A percentile compares a stretch with the other conserved stretches of the same genome.
These are phyloP conservation scores for Laetiporus sulphureus DNA, from an alignment of 1,284 basidiomycete genomes.

Conservation along the genomic window DNA sequence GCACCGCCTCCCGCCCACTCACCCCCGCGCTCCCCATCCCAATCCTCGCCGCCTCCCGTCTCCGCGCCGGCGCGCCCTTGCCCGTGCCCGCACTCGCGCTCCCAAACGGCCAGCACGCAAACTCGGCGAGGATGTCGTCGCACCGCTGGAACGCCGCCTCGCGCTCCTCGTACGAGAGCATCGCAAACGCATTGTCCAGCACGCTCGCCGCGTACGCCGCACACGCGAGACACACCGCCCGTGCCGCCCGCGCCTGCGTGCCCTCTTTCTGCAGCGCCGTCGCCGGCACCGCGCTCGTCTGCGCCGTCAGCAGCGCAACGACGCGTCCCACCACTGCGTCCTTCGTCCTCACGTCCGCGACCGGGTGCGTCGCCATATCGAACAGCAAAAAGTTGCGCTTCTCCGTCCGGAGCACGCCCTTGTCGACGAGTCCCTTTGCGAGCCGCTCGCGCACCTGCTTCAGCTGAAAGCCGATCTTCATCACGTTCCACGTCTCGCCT, in stretches of 20 bases:
- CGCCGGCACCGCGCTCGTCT: slow-evolving; percentile 76
- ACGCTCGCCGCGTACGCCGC: slow-evolving; percentile 90
- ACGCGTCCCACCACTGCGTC: slow-evolving; percentile 76
- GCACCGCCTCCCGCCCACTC: slow-evolving; percentile 63
- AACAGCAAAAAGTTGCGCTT: slow-evolving; percentile 97
- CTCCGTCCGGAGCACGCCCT: slow-evolving; percentile 93
- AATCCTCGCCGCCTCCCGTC: slow-evolving; percentile 41
- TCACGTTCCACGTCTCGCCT: slow-evolving; percentile 99
- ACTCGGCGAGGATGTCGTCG: slow-evolving; percentile 89
- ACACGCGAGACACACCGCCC: slow-evolving; percentile 83
- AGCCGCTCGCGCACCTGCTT: slow-evolving; percentile 96
- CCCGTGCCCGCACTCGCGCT: slow-evolving; percentile 28
- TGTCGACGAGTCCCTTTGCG: slow-evolving; percentile 96
- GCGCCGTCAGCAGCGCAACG: slow-evolving; percentile 73
- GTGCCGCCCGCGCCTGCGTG: slow-evolving; percentile 69
- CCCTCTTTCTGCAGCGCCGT: slow-evolving; percentile 71
- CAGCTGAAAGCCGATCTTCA: slow-evolving; percentile 97
- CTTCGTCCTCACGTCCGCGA: slow-evolving; percentile 87
- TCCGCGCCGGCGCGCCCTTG: slow-evolving; percentile 23
- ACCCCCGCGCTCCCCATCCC: slow-evolving; percentile 45
- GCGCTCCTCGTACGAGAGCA: slow-evolving; percentile 84
- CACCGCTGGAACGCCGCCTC: slow-evolving; percentile 88
- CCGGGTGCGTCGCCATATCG: slow-evolving; percentile 97
- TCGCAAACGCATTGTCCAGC: slow-evolving; percentile 87
- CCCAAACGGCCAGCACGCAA: slow-evolving; percentile 87